A percentile compares a stretch with the other conserved stretches of the same genome.
phyloP scores from a whole-genome alignment of 345 rosid species.

The Sapria himalayana region DNA sequence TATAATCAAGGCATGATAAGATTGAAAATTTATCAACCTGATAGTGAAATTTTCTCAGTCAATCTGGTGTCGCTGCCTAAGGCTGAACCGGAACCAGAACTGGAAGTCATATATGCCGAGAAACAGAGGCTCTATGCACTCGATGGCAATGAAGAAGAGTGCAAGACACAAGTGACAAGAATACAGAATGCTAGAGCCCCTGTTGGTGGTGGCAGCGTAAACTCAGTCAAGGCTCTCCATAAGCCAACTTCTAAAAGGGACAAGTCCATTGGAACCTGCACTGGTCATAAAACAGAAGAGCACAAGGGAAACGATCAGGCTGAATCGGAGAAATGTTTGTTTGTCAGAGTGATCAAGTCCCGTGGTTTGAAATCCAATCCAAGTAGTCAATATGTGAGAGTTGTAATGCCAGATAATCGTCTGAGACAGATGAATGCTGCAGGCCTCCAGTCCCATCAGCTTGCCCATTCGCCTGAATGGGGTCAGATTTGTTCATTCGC shows the following conservation, averaged over 20 bases:
- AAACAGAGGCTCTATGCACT: no score
- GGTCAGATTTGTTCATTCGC: conserved; percentile 57
- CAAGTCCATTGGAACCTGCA: conserved; percentile 15
- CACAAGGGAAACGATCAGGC: conserved; percentile 53
- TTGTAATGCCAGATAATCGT: conserved; percentile 31
- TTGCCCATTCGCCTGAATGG: conserved; percentile 63
- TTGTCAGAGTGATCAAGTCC: conserved; percentile 54
- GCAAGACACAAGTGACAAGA: conserved; percentile 38
- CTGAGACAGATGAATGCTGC: conserved; percentile 35
- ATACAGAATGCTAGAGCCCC: conserved; percentile 34
- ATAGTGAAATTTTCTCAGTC: no score
- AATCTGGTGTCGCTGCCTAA: no score
- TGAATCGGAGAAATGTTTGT: conserved; percentile 82
- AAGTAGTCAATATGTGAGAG: conserved; percentile 42
- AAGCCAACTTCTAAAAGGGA: conserved; percentile 56
- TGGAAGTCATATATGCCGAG: no score
- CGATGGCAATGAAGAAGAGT: conserved; percentile 9
- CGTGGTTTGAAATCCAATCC: conserved; percentile 43
- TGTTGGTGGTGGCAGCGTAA: conserved; percentile 35
- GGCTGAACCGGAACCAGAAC: no score
- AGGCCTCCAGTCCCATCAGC: conserved; percentile 33
- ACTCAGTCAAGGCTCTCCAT: conserved; percentile 30
- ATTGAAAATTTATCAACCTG: no score
- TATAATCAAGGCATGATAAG: no score
- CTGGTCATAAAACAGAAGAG: conserved; percentile 21